Conservation (phyloP, 345 rosid species). For the Mercurialis annua region DNA sequence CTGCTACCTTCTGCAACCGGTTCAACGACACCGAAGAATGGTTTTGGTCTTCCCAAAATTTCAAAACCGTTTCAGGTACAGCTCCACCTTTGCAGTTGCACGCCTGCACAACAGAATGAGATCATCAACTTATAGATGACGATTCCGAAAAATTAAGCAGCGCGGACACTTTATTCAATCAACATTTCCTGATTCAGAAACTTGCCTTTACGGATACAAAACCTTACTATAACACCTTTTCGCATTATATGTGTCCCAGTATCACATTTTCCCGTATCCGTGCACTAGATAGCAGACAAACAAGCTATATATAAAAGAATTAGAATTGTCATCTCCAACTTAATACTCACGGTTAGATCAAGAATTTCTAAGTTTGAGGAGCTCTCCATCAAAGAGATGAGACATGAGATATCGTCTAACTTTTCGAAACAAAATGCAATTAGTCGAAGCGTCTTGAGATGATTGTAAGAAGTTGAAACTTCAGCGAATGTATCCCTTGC, state of each 20-base stretch:
- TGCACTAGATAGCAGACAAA: too few species aligned
- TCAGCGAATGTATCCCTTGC: slow-evolving; percentile 5
- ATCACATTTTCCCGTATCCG: too few species aligned
- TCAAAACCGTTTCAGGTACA: background rate
- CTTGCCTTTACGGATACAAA: too few species aligned
- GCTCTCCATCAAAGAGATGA: background rate
- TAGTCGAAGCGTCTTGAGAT: slow-evolving; percentile 1
- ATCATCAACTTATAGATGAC: background rate
- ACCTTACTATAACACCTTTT: too few species aligned
- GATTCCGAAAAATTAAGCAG: too few species aligned
- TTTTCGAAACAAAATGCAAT: slow-evolving; percentile 11
- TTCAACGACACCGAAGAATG: background rate
- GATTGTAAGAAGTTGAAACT: slow-evolving; percentile 1
- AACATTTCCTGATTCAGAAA: too few species aligned
- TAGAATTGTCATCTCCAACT: too few species aligned
- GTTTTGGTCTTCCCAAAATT: slow-evolving; percentile 8
- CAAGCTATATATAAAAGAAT: background rate
- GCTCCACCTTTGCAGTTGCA: background rate
- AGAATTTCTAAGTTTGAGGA: background rate
- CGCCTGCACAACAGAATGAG: background rate
- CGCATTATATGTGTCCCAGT: too few species aligned
- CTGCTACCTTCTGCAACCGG: slow-evolving; percentile 5
- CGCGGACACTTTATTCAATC: too few species aligned
- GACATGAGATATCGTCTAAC: background rate
- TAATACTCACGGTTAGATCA: slow-evolving; percentile 2